These are phyloP conservation scores for Pythium sp. DNA, from an alignment of 352 stramenopile species.

Conservation along the genomic window DNA sequence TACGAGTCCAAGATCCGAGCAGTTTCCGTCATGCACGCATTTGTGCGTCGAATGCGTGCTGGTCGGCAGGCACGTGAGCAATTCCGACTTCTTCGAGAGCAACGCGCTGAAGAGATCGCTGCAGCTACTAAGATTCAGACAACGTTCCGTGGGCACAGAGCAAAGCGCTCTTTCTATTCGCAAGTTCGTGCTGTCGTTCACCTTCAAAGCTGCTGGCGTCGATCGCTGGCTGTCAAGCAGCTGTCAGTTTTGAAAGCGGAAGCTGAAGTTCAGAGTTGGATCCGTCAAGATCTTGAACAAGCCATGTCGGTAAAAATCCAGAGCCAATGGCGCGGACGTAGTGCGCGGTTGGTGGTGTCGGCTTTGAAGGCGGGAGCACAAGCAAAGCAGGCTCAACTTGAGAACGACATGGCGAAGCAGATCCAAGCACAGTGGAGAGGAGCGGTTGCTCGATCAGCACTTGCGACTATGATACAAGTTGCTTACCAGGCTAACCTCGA, in stretches of 20 bases:
- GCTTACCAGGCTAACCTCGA: background rate
- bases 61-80: conserved; percentile 18
- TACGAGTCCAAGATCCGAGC: conserved; percentile 30
- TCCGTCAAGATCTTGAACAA: conserved; percentile 19
- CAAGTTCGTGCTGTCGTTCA: conserved; percentile 22
- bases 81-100: background rate
- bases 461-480: conserved; percentile 9
- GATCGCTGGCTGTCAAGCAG: conserved; percentile 14
- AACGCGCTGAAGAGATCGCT: conserved; percentile 6
- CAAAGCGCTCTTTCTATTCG: conserved; percentile 12
- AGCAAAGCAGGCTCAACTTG: conserved; percentile 1
- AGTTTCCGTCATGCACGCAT: conserved; percentile 29
- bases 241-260: conserved; percentile 18
- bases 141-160: conserved; percentile 18
- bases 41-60: conserved; percentile 18
- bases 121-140: conserved; percentile 31
- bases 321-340: conserved; percentile 28
- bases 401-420: conserved; percentile 17
- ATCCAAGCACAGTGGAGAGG: conserved; percentile 34
- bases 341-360: conserved; percentile 17
- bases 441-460: conserved; percentile 10
- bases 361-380: conserved; percentile 7
- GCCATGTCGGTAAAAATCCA: conserved; percentile 34
- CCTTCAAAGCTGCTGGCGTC: conserved; percentile 36
- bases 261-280: conserved; percentile 16